Conservation (phyloP, 371 early-diverging fungal species). For the Mucor saturninus region DNA sequence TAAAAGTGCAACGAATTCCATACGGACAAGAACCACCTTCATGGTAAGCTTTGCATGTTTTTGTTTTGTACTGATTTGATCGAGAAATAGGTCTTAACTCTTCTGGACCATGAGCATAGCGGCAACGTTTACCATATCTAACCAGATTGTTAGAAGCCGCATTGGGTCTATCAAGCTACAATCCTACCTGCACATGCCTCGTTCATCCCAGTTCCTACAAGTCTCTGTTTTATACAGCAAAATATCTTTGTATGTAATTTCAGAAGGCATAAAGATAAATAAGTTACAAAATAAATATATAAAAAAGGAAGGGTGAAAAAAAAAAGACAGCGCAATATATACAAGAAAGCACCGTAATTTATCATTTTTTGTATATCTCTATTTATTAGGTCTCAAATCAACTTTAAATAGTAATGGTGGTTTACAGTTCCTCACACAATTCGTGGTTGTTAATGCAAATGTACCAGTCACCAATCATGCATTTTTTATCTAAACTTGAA, state of each 20-base stretch:
- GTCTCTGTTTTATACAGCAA: conserved; percentile 93
- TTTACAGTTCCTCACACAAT: conserved; percentile 9
- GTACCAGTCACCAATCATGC: conserved; percentile 31
- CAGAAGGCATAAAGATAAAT: conserved; percentile 9
- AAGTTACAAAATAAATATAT: neutral
- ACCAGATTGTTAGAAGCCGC: neutral
- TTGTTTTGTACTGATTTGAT: conserved; percentile 92
- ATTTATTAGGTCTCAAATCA: neutral
- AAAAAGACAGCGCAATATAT: conserved; percentile 1
- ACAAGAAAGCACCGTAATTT: neutral
- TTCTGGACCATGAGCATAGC: conserved; percentile 85
- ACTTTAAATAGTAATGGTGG: neutral
- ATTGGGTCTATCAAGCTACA: neutral
- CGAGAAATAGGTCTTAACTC: conserved; percentile 83
- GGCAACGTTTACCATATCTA: conserved; percentile 89
- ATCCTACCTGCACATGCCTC: conserved; percentile 74
- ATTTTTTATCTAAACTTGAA: conserved; percentile 20
- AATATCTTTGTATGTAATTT: conserved; percentile 52
- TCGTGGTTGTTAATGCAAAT: conserved; percentile 27
- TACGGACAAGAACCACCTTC: conserved; percentile 89
- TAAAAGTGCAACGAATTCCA: conserved; percentile 92
- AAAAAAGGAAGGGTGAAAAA: neutral
- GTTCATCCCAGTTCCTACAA: conserved; percentile 84
- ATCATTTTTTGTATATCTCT: neutral
- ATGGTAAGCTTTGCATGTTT: conserved; percentile 82